Conservation (phyloP, 257 asterid species). For the Lycium barbarum region DNA sequence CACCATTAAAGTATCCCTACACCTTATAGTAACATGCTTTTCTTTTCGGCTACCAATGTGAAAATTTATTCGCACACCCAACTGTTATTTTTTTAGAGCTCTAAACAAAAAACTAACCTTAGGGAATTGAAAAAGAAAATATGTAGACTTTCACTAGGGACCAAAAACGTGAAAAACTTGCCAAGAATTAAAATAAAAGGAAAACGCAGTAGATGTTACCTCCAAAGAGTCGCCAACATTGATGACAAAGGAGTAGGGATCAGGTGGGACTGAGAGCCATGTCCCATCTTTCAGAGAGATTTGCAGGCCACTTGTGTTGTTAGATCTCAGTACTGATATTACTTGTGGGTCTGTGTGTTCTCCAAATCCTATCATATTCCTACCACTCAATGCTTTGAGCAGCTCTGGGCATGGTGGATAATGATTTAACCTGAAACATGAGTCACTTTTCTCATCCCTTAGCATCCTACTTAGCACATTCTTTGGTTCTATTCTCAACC, state of each 20-base stretch:
- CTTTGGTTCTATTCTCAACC: slow-evolving; percentile 30
- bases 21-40: too few relatives aligned
- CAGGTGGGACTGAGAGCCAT: slow-evolving; percentile 35
- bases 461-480: slow-evolving; percentile 38
- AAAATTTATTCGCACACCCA: too few relatives aligned
- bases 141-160: background rate
- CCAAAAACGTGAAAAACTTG: background rate
- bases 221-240: slow-evolving; percentile 28
- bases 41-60: too few relatives aligned
- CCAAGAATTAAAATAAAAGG: background rate
- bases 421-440: slow-evolving; percentile 37
- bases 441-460: slow-evolving; percentile 38
- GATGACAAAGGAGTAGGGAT: slow-evolving; percentile 15
- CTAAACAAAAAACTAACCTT: background rate
- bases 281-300: slow-evolving; percentile 31
- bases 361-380: slow-evolving; percentile 39
- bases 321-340: slow-evolving; percentile 20
- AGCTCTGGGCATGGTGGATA: slow-evolving; percentile 37
- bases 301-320: slow-evolving; percentile 32
- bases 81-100: background rate
- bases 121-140: background rate
- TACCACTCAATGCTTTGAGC: slow-evolving; percentile 34
- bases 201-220: background rate
- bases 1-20: too few relatives aligned
- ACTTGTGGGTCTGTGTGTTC: slow-evolving; percentile 40